phyloP scores from a whole-genome alignment of 2,329 filamentous ascomycete genomes.

The Fusarium pseudoanthophilum region DNA sequence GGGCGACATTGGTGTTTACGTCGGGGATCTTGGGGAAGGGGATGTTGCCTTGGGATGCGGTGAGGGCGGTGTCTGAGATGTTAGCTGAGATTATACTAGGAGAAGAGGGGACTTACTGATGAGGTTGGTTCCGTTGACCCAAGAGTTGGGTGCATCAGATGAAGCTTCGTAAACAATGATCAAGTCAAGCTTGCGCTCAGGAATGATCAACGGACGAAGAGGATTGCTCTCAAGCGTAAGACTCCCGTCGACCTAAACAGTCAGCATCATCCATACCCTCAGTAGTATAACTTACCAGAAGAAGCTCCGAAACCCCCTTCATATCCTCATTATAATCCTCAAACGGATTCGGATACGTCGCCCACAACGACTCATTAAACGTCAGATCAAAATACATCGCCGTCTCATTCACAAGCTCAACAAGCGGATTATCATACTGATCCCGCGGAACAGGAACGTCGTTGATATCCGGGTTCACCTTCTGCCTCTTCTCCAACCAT shows the following conservation, averaged over 20 bases:
- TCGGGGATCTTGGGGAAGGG: constrained; percentile 45
- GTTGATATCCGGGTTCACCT: constrained; percentile 21
- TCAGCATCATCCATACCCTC: fast-evolving
- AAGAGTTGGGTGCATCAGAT: constrained; percentile 37
- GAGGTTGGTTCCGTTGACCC: constrained; percentile 46
- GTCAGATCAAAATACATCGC: constrained; percentile 42
- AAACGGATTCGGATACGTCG: constrained; percentile 48
- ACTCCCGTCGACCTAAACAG: constrained; percentile 45
- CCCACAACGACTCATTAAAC: constrained; percentile 48
- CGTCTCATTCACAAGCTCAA: constrained; percentile 40
- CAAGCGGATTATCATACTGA: constrained; percentile 34
- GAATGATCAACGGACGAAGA: constrained; percentile 44
- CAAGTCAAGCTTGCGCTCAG: constrained; percentile 42
- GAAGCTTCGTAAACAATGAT: constrained; percentile 50
- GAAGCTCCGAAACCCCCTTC: constrained; percentile 39
- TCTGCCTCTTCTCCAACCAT: constrained; percentile 17
- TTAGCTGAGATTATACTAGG: background rate
- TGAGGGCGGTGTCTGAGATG: constrained; percentile 18
- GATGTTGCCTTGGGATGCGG: constrained; percentile 41
- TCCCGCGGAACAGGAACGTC: constrained; percentile 32
- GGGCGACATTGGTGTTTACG: constrained; percentile 42
- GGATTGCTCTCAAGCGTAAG: constrained; percentile 47
- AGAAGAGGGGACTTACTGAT: constrained; percentile 19
- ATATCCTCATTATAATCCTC: constrained; percentile 43
- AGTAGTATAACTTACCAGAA: constrained; percentile 27